These are phyloP conservation scores for Hansenula sp. DNA, from an alignment of 1,139 yeast species.

Conservation along the genomic window DNA sequence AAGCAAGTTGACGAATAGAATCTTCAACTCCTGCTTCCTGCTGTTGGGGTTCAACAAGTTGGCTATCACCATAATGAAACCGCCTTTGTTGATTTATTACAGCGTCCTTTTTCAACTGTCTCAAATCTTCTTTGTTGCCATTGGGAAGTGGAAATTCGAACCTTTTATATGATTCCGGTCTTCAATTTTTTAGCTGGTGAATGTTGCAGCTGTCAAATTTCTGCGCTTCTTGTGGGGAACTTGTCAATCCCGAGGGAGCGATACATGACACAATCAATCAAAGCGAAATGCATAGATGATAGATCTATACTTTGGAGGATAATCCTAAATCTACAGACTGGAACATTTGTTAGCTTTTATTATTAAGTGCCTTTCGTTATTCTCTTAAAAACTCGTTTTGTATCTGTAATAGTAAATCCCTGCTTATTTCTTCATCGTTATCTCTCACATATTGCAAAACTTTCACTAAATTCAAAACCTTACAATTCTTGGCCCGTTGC, in stretches of 20 bases:
- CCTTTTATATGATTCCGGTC: too few species aligned
- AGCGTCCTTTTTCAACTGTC: too few species aligned
- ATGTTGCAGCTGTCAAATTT: background rate
- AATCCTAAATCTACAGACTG: background rate
- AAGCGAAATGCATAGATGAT: background rate
- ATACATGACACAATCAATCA: too few species aligned
- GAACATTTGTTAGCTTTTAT: too few species aligned
- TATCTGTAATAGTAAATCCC: conserved; percentile 2
- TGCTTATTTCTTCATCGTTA: background rate
- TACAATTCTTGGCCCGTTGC: conserved; percentile 9
- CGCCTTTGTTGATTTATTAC: background rate
- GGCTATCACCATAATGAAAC: conserved; percentile 11
- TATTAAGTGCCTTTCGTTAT: background rate
- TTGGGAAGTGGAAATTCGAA: too few species aligned
- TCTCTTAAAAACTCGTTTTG: conserved; percentile 6
- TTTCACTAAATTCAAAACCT: conserved; percentile 6
- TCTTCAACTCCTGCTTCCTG: conserved; percentile 17
- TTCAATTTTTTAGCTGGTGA: background rate
- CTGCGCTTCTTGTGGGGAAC: background rate
- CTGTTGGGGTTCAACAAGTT: conserved; percentile 11
- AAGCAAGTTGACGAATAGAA: conserved; percentile 16
- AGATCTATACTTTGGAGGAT: background rate
- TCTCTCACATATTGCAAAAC: conserved; percentile 5
- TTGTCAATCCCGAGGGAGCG: background rate
- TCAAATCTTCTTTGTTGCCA: too few species aligned